Base-by-base conservation (phyloP, 805 yeast species). In the Yarrowia osloensis region DNA sequence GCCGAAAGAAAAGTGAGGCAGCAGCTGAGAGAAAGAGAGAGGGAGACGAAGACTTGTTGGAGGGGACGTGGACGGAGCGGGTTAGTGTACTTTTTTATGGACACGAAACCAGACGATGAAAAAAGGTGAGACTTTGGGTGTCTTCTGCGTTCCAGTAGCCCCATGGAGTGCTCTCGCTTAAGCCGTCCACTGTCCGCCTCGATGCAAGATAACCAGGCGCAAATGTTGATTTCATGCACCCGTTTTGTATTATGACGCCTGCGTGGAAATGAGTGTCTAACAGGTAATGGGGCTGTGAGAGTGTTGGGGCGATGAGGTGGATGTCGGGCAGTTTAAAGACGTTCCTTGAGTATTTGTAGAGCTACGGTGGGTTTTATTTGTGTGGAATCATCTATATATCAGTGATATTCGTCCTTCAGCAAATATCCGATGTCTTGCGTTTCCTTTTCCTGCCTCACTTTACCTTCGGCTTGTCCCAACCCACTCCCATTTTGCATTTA, bases 121-220 rank as follows among this genome's bases (percentile, higher is more conserved):
- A 28, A 8, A 2, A n/a, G n/a, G n/a, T n/a, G n/a, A n/a, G n/a
- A n/a, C n/a, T n/a, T n/a, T n/a, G n/a, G n/a, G 31, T 28, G 31
- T 28, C 31, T 28, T 28, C 11, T 11, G 31, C 6, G 31, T 28
- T 8, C 31, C 31, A 28, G 31, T 2, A 1, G 31, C 31, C 31
- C 6, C 31, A 8, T 28, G 31, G 11, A 28, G 31, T 28, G 9
- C 31, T 28, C 54, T 29, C 54, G 33, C 22, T 47, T 47, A 28
- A 21, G 13, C 29, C 12, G 9, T n/a, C n/a, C n/a, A n/a, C 28
- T 21, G 21, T 31, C 54, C 35, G 59, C 40, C 42, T 52, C 42
- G 42, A 33, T 52, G 59, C 59, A 33, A 52, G 59, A 52, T 52
- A 52, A 52, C 59, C 59, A 8, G 26, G 17, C 7, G 33, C 37